These are phyloP conservation scores for Colletotrichum sp. DNA, from an alignment of 2,329 filamentous ascomycete species.

Conservation along the genomic window DNA sequence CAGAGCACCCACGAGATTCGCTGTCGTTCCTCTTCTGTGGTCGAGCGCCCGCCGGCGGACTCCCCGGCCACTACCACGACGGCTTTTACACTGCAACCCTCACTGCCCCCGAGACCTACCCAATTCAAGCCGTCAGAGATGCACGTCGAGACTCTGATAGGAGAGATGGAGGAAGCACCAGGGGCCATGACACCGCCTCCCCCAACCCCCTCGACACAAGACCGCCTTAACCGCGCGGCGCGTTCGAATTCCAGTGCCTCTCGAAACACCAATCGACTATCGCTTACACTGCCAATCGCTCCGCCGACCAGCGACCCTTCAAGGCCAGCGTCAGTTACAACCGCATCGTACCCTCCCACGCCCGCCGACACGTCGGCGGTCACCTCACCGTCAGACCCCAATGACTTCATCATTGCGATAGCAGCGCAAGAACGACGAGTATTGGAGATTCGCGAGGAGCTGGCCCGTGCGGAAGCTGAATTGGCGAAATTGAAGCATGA, in stretches of 20 bases:
- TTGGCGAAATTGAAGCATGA: constrained; percentile 80
- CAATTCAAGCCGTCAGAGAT: constrained; percentile 4
- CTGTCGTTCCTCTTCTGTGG: constrained; percentile 44
- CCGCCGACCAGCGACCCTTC: constrained; percentile 57
- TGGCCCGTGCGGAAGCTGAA: constrained; percentile 81
- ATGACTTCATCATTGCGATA: constrained; percentile 83
- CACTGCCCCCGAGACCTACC: background rate
- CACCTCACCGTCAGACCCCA: constrained; percentile 57
- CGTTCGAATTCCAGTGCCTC: constrained; percentile 60
- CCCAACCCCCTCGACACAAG: constrained; percentile 41
- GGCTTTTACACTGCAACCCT: constrained; percentile 13
- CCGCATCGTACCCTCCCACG: constrained; percentile 54
- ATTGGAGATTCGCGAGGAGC: constrained; percentile 87
- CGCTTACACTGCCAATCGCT: constrained; percentile 66
- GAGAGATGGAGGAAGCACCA: constrained; percentile 9
- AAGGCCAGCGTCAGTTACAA: constrained; percentile 54
- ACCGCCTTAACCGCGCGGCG: constrained; percentile 47
- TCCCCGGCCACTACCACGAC: constrained; percentile 21
- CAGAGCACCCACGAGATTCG: constrained; percentile 39
- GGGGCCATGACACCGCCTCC: constrained; percentile 37
- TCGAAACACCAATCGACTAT: constrained; percentile 62
- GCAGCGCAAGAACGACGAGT: constrained; percentile 92
- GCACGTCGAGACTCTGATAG: constrained; percentile 6
- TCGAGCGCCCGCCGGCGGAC: constrained; percentile 36
- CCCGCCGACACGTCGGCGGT: constrained; percentile 50